Evolutionary conservation across 2,329 filamentous ascomycete genomes (phyloP).

Genomic region (Ceratocystis huliohia): DNA sequence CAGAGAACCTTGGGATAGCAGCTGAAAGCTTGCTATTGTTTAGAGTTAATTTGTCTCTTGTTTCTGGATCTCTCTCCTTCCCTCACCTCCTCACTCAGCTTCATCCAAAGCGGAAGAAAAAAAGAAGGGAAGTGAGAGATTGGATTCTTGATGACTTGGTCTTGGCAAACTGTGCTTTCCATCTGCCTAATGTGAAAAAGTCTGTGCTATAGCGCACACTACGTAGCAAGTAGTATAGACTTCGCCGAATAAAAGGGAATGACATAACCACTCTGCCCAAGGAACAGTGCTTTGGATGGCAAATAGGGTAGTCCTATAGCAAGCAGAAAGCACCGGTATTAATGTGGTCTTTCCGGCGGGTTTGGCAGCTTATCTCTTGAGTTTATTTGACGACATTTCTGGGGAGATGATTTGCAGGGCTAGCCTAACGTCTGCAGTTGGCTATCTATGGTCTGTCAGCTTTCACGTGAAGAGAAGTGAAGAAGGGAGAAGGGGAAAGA

Average conservation of each 20-base stretch:
- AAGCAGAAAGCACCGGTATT: background rate
- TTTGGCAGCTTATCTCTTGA: background rate
- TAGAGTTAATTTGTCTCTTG: background rate
- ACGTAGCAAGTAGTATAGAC: background rate
- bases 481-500: background rate
- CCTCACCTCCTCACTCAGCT: background rate
- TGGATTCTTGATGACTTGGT: background rate
- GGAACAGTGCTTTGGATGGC: background rate
- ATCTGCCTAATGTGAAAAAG: background rate
- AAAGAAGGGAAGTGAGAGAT: background rate
- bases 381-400: background rate
- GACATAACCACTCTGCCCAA: background rate
- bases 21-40: background rate
- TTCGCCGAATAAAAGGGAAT: background rate
- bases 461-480: background rate
- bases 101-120: background rate
- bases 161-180: background rate
- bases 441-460: background rate
- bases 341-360: background rate
- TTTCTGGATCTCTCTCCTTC: background rate
- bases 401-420: background rate
- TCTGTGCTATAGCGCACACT: background rate
- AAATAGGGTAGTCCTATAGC: background rate
- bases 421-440: background rate
- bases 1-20: background rate